A percentile compares a stretch with the other conserved stretches of the same genome.
phyloP scores from a whole-genome alignment of 2,329 filamentous ascomycete species.

The Ophiostoma tasmaniense region DNA sequence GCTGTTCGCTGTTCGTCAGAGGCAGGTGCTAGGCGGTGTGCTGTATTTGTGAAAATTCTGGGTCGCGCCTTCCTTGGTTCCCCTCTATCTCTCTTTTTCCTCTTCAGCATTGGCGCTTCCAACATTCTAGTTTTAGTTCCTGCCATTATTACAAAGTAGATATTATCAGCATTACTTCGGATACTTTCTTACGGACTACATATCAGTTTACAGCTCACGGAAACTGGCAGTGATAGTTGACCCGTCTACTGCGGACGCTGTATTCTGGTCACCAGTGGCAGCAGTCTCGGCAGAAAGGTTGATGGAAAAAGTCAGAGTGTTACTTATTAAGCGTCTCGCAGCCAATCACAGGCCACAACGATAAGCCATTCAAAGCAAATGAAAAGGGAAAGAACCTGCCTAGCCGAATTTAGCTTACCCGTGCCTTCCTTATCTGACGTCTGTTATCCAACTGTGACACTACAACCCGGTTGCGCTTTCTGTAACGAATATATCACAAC shows the following conservation, averaged over 20 bases:
- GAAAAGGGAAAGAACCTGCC: neutral
- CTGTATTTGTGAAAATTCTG: neutral
- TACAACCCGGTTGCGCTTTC: neutral
- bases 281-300: neutral
- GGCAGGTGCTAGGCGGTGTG: slow-evolving; percentile 7
- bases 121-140: neutral
- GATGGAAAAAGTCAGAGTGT: neutral
- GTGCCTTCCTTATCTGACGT: neutral
- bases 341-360: neutral
- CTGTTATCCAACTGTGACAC: neutral
- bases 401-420: neutral
- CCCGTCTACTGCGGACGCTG: neutral
- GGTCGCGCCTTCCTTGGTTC: neutral
- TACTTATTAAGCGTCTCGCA: neutral
- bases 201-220: too few relatives aligned
- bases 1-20: neutral
- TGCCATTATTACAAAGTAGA: neutral
- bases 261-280: neutral
- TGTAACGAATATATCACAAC: neutral
- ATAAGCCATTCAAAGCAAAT: neutral
- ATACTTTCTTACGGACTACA: too few relatives aligned
- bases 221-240: neutral
- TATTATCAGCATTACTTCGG: neutral
- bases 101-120: neutral
- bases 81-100: neutral